phyloP scores from a whole-genome alignment of 2,329 filamentous ascomycete species.

The Fusarium lateritium region DNA sequence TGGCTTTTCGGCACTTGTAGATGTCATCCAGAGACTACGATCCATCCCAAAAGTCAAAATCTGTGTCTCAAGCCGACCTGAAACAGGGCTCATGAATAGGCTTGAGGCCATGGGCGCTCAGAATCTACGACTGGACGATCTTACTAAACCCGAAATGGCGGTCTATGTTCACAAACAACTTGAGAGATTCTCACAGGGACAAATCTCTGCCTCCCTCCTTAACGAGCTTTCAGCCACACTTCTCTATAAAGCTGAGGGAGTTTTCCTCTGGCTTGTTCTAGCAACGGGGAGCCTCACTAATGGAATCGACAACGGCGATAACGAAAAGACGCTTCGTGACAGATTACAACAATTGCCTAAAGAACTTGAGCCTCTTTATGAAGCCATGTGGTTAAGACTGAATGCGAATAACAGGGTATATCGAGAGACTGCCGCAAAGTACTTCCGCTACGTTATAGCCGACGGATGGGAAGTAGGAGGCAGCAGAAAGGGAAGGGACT shows the following conservation, averaged over 20 bases:
- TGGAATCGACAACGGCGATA: background rate
- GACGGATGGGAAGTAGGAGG: fast-evolving
- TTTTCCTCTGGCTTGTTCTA: background rate
- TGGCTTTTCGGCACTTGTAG: fast-evolving
- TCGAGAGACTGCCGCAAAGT: background rate
- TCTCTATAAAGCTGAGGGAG: fast-evolving
- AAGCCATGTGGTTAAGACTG: background rate
- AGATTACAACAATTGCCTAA: background rate
- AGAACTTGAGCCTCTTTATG: background rate
- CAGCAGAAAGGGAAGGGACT: no score
- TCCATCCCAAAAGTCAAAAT: fast-evolving
- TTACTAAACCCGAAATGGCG: fast-evolving
- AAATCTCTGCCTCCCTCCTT: fast-evolving
- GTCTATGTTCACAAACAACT: fast-evolving
- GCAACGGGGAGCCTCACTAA: fast-evolving
- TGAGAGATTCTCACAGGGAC: fast-evolving
- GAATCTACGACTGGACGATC: background rate
- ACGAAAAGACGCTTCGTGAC: fast-evolving
- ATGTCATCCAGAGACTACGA: fast-evolving
- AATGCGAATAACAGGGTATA: background rate
- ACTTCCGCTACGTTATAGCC: background rate
- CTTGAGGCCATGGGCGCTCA: fast-evolving
- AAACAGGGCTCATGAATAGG: fast-evolving
- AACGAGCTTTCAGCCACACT: fast-evolving
- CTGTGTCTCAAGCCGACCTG: background rate